Evolutionary conservation across 805 yeast species (phyloP), one percentile per base, ranked within the genome.

Genomic region (Hanseniaspora mollemarum): DNA sequence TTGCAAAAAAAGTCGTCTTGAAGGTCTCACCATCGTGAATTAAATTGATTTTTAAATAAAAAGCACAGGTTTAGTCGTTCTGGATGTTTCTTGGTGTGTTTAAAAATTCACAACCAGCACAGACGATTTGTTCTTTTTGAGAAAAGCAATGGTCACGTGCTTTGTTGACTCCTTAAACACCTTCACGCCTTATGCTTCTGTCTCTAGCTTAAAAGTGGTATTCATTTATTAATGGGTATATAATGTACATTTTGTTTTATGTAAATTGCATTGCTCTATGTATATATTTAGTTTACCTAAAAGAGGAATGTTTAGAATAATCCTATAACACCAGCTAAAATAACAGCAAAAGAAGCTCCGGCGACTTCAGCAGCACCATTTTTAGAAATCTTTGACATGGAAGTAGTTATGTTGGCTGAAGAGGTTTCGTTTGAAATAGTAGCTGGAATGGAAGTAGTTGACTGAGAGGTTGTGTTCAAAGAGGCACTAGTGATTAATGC

Each of bases 381-480:
- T 32, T 53, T 53, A n/a, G 55, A 60, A 82, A 55, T 60, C 33
- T 54, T 53, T 13, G 55, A 60, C 82, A 32, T 18, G 6, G 39
- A 61, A 72, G 77, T 69, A 73, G 67, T 68, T 48, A 76, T 72
- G 55, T 74, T 72, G 53, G 72, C 56, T 19, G 60, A 44, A 64
- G 79, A 80, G 51, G 70, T 76, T 55, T 80, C 77, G 41, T 74
- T 67, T 73, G 94, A 84, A 35, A 77, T 71, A 25, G 31, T 10
- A 28, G 31, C 12, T 18, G 46, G 80, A 67, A 43, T 84, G 72
- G 36, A 60, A 59, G 60, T 81, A n/a, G 41, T 18, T 6, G 41
- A 21, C 18, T 69, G 66, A n/a, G 72, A 69, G 51, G 71, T 68
- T 51, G 72, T 60, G 55, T 75, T 74, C 36, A 78, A 62, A 53